phyloP scores from a whole-genome alignment of 2,329 filamentous ascomycete species.

The Zasmidium angulare region DNA sequence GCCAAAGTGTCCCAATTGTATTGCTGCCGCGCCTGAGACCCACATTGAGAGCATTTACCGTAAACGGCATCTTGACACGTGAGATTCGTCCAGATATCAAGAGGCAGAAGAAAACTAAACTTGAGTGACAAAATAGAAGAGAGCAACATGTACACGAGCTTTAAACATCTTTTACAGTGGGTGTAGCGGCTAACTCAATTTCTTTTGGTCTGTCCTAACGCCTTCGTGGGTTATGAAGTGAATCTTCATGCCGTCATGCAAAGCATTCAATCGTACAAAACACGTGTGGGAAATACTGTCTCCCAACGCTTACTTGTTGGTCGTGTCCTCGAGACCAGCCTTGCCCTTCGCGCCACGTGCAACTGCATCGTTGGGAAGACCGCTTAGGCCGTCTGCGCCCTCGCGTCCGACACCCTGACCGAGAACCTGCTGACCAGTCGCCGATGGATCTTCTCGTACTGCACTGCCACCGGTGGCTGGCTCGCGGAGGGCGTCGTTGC shows the following conservation, averaged over 20 bases:
- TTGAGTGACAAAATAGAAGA: too few species aligned
- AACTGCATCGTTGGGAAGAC: slow-evolving; percentile 61
- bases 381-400: slow-evolving; percentile 57
- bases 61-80: neutral
- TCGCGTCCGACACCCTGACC: slow-evolving; percentile 60
- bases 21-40: too few species aligned
- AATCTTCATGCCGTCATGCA: slow-evolving; percentile 9
- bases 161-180: neutral
- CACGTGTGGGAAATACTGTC: slow-evolving; percentile 1
- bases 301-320: slow-evolving; percentile 27
- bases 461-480: slow-evolving; percentile 56
- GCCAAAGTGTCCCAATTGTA: too few species aligned
- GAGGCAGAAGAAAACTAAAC: too few species aligned
- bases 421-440: slow-evolving; percentile 49
- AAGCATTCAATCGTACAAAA: slow-evolving; percentile 2
- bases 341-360: slow-evolving; percentile 47
- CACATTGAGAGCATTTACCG: neutral
- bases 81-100: neutral
- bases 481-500: slow-evolving; percentile 47
- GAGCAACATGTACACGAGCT: too few species aligned
- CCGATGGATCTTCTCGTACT: slow-evolving; percentile 51
- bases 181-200: slow-evolving; percentile 6
- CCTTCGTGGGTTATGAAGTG: neutral
- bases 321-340: slow-evolving; percentile 42
- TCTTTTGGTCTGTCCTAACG: neutral